phyloP scores from a whole-genome alignment of 2,329 filamentous ascomycete species.

The Xylariaceae sp. region DNA sequence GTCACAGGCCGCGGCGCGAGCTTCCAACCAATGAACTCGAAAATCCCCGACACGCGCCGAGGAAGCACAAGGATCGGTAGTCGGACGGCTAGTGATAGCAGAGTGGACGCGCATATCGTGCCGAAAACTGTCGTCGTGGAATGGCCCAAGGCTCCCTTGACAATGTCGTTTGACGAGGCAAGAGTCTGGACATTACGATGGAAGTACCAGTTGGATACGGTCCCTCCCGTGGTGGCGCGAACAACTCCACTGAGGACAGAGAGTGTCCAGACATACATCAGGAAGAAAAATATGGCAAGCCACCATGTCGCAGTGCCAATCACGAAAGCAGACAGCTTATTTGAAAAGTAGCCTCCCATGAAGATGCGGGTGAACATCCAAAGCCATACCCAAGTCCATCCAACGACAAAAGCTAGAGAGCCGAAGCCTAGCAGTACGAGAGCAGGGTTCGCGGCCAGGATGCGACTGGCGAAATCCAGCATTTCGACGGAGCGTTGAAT shows the following conservation, averaged over 20 bases:
- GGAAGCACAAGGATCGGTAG: slow-evolving; percentile 83
- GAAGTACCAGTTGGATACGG: slow-evolving; percentile 98
- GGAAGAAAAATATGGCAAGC: slow-evolving; percentile 85
- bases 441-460: slow-evolving; percentile 78
- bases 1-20: slow-evolving; percentile 82
- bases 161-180: slow-evolving; percentile 74
- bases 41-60: slow-evolving; percentile 57
- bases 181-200: slow-evolving; percentile 79
- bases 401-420: slow-evolving; percentile 68
- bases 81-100: slow-evolving; percentile 74
- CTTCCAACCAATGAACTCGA: slow-evolving; percentile 71
- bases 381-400: slow-evolving; percentile 95
- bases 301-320: slow-evolving; percentile 90
- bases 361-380: slow-evolving; percentile 96
- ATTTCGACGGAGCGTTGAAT: slow-evolving; percentile 82
- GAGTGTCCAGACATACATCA: slow-evolving; percentile 94
- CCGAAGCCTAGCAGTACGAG: slow-evolving; percentile 79
- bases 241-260: slow-evolving; percentile 85
- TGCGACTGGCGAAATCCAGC: slow-evolving; percentile 85
- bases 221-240: slow-evolving; percentile 85
- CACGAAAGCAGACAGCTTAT: slow-evolving; percentile 61
- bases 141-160: slow-evolving; percentile 77
- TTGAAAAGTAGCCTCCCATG: slow-evolving; percentile 79
- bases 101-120: slow-evolving; percentile 82
- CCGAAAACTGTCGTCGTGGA: slow-evolving; percentile 84